Conservation (phyloP, 345 rosid genomes). For the Populus deltoides region DNA sequence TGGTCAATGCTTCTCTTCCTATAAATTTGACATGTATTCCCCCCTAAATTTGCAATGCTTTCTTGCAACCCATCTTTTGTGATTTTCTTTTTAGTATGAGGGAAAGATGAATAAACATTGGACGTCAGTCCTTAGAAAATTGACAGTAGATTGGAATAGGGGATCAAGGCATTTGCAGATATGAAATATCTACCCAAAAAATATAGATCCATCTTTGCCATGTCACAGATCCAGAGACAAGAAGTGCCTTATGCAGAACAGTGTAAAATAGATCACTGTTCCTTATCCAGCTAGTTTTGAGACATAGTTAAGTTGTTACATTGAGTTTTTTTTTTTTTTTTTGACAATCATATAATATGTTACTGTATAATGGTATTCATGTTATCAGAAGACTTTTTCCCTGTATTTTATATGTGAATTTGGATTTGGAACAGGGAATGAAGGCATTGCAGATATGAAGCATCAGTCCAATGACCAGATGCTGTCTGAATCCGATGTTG, state of each 20-base stretch:
- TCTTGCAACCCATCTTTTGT: not conserved
- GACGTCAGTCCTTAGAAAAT: not conserved
- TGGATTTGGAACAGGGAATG: slow-evolving; percentile 48
- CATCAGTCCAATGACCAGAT: slow-evolving; percentile 42
- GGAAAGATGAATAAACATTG: not conserved
- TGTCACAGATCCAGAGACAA: not conserved
- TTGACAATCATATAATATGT: not conserved
- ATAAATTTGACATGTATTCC: not conserved
- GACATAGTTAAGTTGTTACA: not conserved
- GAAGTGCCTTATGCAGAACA: not conserved
- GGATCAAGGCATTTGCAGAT: not conserved
- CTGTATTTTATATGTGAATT: slow-evolving; percentile 13
- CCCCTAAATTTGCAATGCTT: not conserved
- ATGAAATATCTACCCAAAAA: not conserved
- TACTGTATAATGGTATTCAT: not conserved
- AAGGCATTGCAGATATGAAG: slow-evolving; percentile 41
- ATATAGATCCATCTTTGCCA: not conserved
- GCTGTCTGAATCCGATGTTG: slow-evolving; percentile 47
- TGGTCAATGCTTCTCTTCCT: not conserved
- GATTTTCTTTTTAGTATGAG: not conserved
- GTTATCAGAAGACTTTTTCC: not conserved
- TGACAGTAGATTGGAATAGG: not conserved
- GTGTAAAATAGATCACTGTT: not conserved
- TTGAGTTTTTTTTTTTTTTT: not conserved
- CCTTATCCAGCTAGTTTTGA: not conserved